Evolutionary conservation across 2,329 filamentous ascomycete species (phyloP).

Genomic region (Venturiaceae sp.): DNA sequence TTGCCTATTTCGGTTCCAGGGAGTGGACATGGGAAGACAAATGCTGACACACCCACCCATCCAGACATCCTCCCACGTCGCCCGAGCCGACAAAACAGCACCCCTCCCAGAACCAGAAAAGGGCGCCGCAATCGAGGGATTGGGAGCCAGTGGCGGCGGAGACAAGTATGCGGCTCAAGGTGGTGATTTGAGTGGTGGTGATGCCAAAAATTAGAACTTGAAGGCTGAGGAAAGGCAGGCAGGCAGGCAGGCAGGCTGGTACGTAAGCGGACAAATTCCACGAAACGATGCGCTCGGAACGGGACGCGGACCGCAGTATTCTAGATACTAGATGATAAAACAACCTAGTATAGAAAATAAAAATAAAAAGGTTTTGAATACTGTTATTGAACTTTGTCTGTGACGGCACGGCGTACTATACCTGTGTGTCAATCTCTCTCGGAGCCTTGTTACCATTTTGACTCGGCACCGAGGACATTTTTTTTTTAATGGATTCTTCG

Average conservation of each 20-base stretch:
- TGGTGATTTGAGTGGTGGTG: constrained; percentile 32
- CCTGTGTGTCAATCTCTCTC: too few species aligned
- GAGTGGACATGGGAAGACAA: too few species aligned
- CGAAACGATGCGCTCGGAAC: neutral
- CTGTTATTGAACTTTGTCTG: too few species aligned
- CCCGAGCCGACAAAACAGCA: constrained; percentile 41
- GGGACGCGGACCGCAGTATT: too few species aligned
- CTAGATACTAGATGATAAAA: too few species aligned
- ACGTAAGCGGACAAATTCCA: neutral
- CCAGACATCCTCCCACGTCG: constrained; percentile 23
- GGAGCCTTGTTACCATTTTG: too few species aligned
- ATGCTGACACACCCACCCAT: neutral
- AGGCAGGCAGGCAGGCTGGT: neutral
- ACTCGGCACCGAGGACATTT: too few species aligned
- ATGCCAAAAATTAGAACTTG: constrained; percentile 5
- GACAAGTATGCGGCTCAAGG: constrained; percentile 32
- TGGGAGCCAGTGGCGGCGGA: constrained; percentile 34
- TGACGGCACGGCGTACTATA: too few species aligned
- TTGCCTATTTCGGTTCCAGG: too few species aligned
- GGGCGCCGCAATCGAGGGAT: constrained; percentile 30
- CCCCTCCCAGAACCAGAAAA: constrained; percentile 37
- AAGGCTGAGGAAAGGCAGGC: neutral
- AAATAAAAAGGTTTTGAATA: too few species aligned
- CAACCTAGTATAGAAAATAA: too few species aligned
- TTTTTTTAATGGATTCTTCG: too few species aligned